phyloP scores from a whole-genome alignment of 306 rosid species.

The Purshia tridentata region DNA sequence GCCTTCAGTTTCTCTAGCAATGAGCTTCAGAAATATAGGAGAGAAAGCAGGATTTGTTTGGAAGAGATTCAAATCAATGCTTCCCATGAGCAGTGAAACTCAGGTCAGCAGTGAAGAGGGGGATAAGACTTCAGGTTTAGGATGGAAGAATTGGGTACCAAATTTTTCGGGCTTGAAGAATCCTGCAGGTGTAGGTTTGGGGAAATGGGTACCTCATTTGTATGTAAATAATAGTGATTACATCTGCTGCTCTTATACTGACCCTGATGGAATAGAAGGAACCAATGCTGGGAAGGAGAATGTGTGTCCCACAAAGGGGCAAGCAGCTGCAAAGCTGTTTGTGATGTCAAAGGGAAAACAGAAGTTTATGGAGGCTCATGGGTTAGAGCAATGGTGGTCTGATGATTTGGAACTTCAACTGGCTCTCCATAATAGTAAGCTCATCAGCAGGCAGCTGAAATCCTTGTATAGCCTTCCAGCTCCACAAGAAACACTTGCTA shows the following conservation, averaged over 20 bases:
- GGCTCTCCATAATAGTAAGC: conserved; percentile 73
- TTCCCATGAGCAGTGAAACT: conserved; percentile 52
- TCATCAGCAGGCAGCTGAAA: conserved; percentile 78
- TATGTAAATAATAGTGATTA: conserved; percentile 90
- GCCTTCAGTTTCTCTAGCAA: conserved; percentile 85
- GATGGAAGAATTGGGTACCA: conserved; percentile 53
- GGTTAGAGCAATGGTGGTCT: conserved; percentile 97
- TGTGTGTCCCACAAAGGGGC: conserved; percentile 43
- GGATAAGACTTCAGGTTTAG: conserved; percentile 29
- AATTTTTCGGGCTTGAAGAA: conserved; percentile 40
- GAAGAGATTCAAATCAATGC: conserved; percentile 73
- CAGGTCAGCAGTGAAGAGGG: conserved; percentile 32
- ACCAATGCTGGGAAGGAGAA: conserved; percentile 50
- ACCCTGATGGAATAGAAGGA: conserved; percentile 44
- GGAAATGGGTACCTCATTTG: conserved; percentile 83
- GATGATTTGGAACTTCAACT: conserved; percentile 79
- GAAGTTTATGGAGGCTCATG: conserved; percentile 93
- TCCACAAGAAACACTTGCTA: conserved; percentile 31
- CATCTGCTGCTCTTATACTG: conserved; percentile 78
- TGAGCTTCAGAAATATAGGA: conserved; percentile 64
- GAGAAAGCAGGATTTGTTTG: conserved; percentile 71
- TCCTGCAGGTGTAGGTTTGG: conserved; percentile 34
- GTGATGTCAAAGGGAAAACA: conserved; percentile 89
- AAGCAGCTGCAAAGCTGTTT: conserved; percentile 69
- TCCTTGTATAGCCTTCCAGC: conserved; percentile 61